Conservation (phyloP, 148 eudicot genomes). For the Talinum fruticosum region DNA sequence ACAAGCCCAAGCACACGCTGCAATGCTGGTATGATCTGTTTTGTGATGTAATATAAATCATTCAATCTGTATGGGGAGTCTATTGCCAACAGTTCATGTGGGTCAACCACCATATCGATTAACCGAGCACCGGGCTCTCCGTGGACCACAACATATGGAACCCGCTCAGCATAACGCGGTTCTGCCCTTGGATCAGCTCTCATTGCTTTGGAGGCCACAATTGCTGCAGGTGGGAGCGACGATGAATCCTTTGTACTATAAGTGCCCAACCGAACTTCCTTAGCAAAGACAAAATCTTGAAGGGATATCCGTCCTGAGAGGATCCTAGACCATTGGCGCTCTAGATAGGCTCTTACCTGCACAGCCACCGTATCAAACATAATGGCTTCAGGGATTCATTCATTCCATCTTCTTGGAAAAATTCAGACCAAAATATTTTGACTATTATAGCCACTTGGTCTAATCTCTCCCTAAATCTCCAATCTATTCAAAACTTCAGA, state of each 20-base stretch:
- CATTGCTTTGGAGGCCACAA: constrained; percentile 93
- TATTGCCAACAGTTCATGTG: constrained; percentile 65
- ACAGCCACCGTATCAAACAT: constrained; percentile 11
- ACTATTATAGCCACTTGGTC: not conserved
- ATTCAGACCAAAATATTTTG: not conserved
- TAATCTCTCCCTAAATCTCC: not conserved
- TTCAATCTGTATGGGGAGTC: constrained; percentile 79
- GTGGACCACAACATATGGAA: constrained; percentile 88
- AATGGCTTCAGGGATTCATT: not conserved
- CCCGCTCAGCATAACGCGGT: constrained; percentile 86
- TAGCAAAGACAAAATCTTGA: constrained; percentile 92
- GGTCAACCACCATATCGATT: constrained; percentile 86
- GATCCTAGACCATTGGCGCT: constrained; percentile 86
- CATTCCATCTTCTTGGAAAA: not conserved
- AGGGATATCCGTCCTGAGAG: constrained; percentile 73
- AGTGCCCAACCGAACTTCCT: constrained; percentile 93
- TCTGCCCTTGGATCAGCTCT: constrained; percentile 88
- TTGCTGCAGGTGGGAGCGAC: constrained; percentile 88
- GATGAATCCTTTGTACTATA: constrained; percentile 64
- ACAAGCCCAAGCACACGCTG: constrained; percentile 90
- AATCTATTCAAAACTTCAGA: not conserved
- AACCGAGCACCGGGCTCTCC: constrained; percentile 97
- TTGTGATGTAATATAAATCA: constrained; percentile 75
- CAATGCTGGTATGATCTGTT: constrained; percentile 92
- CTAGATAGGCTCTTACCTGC: constrained; percentile 66